Evolutionary conservation across 306 rosid species (phyloP).

Genomic region (Chamaecrista fasciculata): DNA sequence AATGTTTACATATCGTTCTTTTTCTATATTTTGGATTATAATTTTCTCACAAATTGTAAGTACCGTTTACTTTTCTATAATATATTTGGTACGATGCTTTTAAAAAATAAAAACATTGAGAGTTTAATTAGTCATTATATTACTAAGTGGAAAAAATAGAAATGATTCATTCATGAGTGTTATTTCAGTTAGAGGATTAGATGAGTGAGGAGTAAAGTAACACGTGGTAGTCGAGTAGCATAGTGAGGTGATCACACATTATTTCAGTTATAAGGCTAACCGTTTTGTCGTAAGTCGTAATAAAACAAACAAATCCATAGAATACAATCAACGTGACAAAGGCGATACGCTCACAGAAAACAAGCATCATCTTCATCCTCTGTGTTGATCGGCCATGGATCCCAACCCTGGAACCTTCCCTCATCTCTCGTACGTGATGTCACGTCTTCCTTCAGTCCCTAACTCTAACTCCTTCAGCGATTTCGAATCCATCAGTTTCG

Average conservation of each 20-base stretch:
- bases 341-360: no score
- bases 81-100: no score
- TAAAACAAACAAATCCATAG: neutral
- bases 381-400: conserved; percentile 56
- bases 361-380: neutral
- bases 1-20: no score
- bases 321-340: no score
- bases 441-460: conserved; percentile 55
- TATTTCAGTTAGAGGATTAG: neutral
- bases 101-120: no score
- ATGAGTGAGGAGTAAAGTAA: neutral
- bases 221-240: neutral
- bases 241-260: neutral
- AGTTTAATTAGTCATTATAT: no score
- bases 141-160: no score
- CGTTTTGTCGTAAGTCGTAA: neutral
- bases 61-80: no score
- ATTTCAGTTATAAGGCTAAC: neutral
- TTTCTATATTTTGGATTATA: no score
- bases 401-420: conserved; percentile 79
- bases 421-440: conserved; percentile 78
- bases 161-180: no score
- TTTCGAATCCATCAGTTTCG: conserved; percentile 27
- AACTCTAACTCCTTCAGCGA: conserved; percentile 2
- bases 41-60: no score